Evolutionary conservation across 768 basidiomycete genomes (phyloP), one percentile per base, ranked within the genome.

Genomic region (Serendipita sp.): DNA sequence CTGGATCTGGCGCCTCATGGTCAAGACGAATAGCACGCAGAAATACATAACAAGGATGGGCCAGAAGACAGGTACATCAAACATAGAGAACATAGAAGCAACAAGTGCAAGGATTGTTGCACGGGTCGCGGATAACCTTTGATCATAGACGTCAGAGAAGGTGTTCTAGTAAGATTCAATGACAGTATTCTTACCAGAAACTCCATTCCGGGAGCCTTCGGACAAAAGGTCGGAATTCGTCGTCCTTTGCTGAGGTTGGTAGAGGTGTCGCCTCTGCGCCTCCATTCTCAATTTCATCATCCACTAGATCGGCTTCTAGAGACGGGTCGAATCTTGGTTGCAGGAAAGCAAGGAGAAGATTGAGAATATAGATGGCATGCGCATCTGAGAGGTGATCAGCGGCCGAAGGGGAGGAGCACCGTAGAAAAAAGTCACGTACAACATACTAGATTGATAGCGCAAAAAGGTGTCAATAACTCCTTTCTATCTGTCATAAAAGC

Each of bases 51-150:
- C 85, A 64, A 99, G 83, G 74, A 99, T 98, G 5, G 96, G 96
- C 94, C 96, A 98, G 77, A 96, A 98, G 28, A 98, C 96, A 4
- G 96, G 95, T 24, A 99, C 88, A 73, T 98, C 94, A 69, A 96
- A 95, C 41, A 86, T 76, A 53, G 87, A 80, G 30, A 90, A 94
- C 65, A 86, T 76, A 1, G 96, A 90, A 73, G 87, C 87, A 64
- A 86, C 75, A 46, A 95, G 70, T 3, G 92, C 87, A 63, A 99
- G 72, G 24, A 88, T n/a, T 30, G 89, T 87, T 10, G 95, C 92
- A 53, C 89, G 86, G 3, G 93, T 98, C 1, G 92, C 80, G 3
- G 92, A 90, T 48, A 97, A 80, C 95, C 94, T 93, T 47, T 5
- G 60, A 34, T 2, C 69, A 28, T 65, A 8, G 30, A n/a, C 47